Percentiles rank a stretch among this genome's conserved stretches.
These are phyloP conservation scores for Mycena sanguinolenta DNA, from an alignment of 768 basidiomycete species.

Conservation along the genomic window DNA sequence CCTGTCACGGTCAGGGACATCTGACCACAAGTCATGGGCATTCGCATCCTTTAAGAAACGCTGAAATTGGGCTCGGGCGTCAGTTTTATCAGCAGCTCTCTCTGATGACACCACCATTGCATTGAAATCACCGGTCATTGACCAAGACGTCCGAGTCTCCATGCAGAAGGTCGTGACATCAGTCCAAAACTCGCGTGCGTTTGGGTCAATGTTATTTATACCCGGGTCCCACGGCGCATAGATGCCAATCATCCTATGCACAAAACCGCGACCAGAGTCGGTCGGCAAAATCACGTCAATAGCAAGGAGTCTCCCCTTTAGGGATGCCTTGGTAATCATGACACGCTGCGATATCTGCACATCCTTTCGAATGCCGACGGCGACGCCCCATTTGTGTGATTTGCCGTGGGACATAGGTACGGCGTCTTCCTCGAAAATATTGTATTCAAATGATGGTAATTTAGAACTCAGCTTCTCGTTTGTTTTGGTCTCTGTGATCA, in stretches of 20 bases:
- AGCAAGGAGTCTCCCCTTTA: conserved; percentile 7
- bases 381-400: conserved; percentile 17
- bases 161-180: conserved; percentile 2
- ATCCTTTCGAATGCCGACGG: conserved; percentile 6
- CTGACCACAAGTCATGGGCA: conserved; percentile 14
- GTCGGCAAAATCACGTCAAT: conserved; percentile 8
- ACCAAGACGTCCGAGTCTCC: not conserved
- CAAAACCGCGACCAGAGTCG: conserved; percentile 5
- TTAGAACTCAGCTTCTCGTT: conserved; percentile 28
- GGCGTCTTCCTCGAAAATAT: conserved; percentile 18
- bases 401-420: conserved; percentile 4
- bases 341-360: conserved; percentile 10
- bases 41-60: not conserved
- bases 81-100: conserved; percentile 1
- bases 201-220: conserved; percentile 12
- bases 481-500: conserved; percentile 19
- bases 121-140: conserved; percentile 1
- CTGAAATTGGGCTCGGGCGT: conserved; percentile 3
- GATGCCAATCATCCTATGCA: not conserved
- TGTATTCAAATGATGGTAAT: conserved; percentile 12
- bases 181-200: conserved; percentile 7
- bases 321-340: not conserved
- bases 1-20: not conserved
- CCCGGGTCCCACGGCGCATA: conserved; percentile 20
- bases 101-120: not conserved